Base-by-base conservation (phyloP, 225 moss, liverwort and hornwort species). In the Pseudoscleropodium purum region DNA sequence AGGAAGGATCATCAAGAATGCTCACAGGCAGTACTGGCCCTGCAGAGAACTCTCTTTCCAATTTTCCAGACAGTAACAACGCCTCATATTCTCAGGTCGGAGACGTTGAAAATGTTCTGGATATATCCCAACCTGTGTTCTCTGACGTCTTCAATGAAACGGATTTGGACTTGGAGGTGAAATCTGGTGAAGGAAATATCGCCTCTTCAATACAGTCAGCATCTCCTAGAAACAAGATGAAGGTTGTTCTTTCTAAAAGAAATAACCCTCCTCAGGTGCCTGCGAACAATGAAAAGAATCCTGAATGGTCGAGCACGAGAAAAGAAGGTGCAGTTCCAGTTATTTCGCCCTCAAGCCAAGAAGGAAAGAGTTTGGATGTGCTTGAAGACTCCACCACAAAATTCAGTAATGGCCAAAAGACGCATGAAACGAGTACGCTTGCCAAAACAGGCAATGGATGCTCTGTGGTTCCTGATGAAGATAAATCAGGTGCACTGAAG, bases 31-130 rank as follows among this genome's bases (percentile, higher is more conserved):
- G 70, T 70, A 47, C 31, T 57, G 76, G 10, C 21, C 11, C 34
- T 74, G 23, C 75, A 18, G 83, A 84, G 45, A 89, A 45, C 47
- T 56, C 24, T 74, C 26, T 45, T 17, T 45, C 86, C 64, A 64
- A 59, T 52, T 84, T 69, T 34, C 54, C 57, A 61, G 77, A 86
- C 17, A 59, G 73, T 84, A 69, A 57, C 45, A 61, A 85, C 45
- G 13, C 49, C 41, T 73, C 59, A 54, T 45, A 54, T 59, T 45
- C 43, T 82, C 86, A 87, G 60, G 88, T 83, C 41, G 79, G 77
- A 78, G 90, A 92, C 75, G 85, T 87, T 82, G 95, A 93, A 59
- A 87, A 93, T 89, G 91, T 95, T 66, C 92, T 95, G 86, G 94
- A 98, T 76, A 66, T 94, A 87, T 82, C 91, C 61, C 92, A 85